Evolutionary conservation across 1,139 yeast genomes (phyloP), one percentile per base, ranked within the genome.

Genomic region (Yamadazyma diospyri): DNA sequence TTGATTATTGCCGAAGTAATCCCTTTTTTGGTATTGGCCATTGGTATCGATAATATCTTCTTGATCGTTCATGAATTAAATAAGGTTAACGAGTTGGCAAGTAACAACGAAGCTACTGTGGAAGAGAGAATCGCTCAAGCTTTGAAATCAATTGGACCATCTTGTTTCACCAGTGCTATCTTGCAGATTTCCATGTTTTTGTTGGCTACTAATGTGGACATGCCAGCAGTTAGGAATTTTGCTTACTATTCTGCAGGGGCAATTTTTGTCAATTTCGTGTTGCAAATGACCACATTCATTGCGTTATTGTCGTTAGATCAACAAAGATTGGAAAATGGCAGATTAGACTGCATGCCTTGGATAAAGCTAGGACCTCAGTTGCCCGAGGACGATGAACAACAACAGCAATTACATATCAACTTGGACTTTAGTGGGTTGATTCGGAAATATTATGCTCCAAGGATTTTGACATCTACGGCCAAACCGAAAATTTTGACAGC

Each of bases 151-250:
- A 78, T 89, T 42, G 96, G 97, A 0, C 97, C 98, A 0, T 84
- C 95, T 14, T 87, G 94, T 41, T 54, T 86, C 16, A 64, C 86
- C 15, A 82, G 95, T 35, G 80, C 95, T 0, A 45, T 78, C 0
- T 75, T 92, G 33, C 97, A 92, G 48, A 69, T 81, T 6, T 63
- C 79, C 5, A 84, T 95, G 53, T 88, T 92, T 51, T 59, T 78
- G 7, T 63, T 92, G 28, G 96, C 96, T 0, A 70, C 94, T 0
- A 59, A 69, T 6, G 97, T 92, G 5, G 73, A 80, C 12, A 92
- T 89, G 97, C 97, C 97, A 3, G 97, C 97, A 0, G 97, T 89
- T 6, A 72, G 81, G 42, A 92, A 89, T 55, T 92, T 92, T 67
- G 97, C 98, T 0, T 61, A 81, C 16, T 92, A 86, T 51, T 85